phyloP scores from a whole-genome alignment of 2,329 filamentous ascomycete genomes.

The Neonectria hederae region DNA sequence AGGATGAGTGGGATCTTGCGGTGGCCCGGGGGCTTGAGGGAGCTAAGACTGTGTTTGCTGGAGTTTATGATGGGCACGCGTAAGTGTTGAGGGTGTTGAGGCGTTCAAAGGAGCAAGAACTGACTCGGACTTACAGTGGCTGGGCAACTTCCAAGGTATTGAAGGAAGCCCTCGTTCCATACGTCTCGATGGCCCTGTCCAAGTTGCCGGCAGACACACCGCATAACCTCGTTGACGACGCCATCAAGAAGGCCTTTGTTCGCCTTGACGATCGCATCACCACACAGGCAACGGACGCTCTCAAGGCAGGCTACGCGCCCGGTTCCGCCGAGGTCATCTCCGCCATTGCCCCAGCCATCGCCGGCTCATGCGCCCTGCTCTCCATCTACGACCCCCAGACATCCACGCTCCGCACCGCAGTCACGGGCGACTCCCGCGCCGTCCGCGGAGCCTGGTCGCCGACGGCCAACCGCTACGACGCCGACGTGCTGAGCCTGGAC shows the following conservation, averaged over 20 bases:
- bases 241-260: slow-evolving; percentile 67
- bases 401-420: slow-evolving; percentile 68
- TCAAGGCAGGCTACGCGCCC: slow-evolving; percentile 41
- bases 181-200: slow-evolving; percentile 50
- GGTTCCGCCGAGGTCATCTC: slow-evolving; percentile 42
- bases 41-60: slow-evolving; percentile 44
- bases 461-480: slow-evolving; percentile 56
- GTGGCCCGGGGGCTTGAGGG: slow-evolving; percentile 45
- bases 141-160: slow-evolving; percentile 54
- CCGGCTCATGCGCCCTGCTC: slow-evolving; percentile 71
- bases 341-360: slow-evolving; percentile 49
- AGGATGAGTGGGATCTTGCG: slow-evolving; percentile 49
- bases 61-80: slow-evolving; percentile 62
- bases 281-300: slow-evolving; percentile 46
- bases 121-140: slow-evolving; percentile 45
- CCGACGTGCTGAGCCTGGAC: slow-evolving; percentile 67
- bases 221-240: slow-evolving; percentile 59
- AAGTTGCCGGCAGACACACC: slow-evolving; percentile 46
- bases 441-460: slow-evolving; percentile 64
- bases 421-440: slow-evolving; percentile 73
- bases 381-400: slow-evolving; percentile 67
- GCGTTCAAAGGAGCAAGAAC: neutral
- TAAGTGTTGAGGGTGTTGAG: slow-evolving; percentile 38
- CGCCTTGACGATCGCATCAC: slow-evolving; percentile 67
- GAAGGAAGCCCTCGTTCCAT: slow-evolving; percentile 52